phyloP scores from a whole-genome alignment of 78 protist genomes.

The Dictyostelium capitatum region DNA sequence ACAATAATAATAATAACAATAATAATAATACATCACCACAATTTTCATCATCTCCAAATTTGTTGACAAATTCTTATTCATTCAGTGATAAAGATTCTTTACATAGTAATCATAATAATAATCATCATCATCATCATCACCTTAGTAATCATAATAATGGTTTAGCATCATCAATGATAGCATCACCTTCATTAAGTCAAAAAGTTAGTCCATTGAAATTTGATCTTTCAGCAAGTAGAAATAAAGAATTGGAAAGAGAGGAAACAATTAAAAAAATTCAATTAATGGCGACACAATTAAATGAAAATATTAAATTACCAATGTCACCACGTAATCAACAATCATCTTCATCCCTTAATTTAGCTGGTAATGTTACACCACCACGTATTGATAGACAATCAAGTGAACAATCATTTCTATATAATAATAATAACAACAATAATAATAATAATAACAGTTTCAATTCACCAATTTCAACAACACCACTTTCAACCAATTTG shows the following conservation, averaged over 20 bases:
- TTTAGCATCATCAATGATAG: not conserved
- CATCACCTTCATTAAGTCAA: not conserved
- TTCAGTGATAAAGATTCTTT: not conserved
- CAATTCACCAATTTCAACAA: not conserved
- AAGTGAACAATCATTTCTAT: not conserved
- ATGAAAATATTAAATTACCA: constrained; percentile 5
- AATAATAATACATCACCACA: not conserved
- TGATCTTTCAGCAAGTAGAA: constrained; percentile 1
- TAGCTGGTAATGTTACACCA: constrained; percentile 4
- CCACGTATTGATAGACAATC: constrained; percentile 19
- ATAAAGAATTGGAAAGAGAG: constrained; percentile 25
- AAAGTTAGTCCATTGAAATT: not conserved
- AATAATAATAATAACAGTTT: not conserved
- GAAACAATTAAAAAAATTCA: constrained; percentile 32
- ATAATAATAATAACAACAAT: not conserved
- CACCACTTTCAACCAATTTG: too few relatives aligned
- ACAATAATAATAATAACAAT: not conserved
- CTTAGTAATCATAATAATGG: not conserved
- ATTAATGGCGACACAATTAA: constrained; percentile 24
- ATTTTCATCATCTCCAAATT: constrained; percentile 30
- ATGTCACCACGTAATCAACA: not conserved
- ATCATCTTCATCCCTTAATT: not conserved
- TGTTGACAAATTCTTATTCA: constrained; percentile 12
- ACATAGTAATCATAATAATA: not conserved
- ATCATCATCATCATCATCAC: not conserved